These are phyloP conservation scores for Ananas comosus DNA, from an alignment of 176 grass and related monocot species.

Conservation along the genomic window DNA sequence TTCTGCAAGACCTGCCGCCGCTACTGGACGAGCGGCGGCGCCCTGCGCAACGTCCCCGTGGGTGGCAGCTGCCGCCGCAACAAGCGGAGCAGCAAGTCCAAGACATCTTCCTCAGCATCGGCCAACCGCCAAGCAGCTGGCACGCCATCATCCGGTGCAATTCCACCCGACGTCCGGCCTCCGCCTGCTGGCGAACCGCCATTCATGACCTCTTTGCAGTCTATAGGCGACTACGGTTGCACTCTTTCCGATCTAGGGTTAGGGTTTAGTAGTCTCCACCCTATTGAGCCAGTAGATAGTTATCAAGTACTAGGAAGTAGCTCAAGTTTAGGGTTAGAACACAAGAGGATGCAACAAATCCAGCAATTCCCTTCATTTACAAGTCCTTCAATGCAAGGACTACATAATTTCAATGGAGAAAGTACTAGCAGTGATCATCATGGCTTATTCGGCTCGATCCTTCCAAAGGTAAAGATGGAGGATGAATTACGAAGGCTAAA, in stretches of 20 bases:
- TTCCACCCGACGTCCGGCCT: slow-evolving; percentile 12
- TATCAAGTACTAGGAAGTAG: slow-evolving; percentile 43
- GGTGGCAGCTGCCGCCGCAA: slow-evolving; percentile 88
- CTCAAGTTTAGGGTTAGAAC: slow-evolving; percentile 46
- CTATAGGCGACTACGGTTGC: slow-evolving; percentile 31
- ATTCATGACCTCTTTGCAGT: slow-evolving; percentile 57
- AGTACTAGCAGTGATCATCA: neutral
- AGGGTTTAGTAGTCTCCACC: slow-evolving; percentile 53
- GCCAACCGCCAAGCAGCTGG: slow-evolving; percentile 24
- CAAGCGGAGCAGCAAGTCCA: slow-evolving; percentile 82
- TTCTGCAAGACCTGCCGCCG: slow-evolving; percentile 98
- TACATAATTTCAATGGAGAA: slow-evolving; percentile 49
- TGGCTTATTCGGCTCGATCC: slow-evolving; percentile 12
- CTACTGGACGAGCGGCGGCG: slow-evolving; percentile 84
- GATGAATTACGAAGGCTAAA: slow-evolving; percentile 26
- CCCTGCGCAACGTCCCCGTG: slow-evolving; percentile 76
- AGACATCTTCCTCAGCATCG: slow-evolving; percentile 42
- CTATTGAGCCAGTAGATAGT: slow-evolving; percentile 35
- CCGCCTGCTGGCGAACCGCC: slow-evolving; percentile 34
- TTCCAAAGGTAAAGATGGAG: slow-evolving; percentile 80
- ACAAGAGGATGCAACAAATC: slow-evolving; percentile 61
- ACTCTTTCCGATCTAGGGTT: slow-evolving; percentile 40
- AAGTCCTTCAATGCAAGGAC: slow-evolving; percentile 30
- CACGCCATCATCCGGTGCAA: slow-evolving; percentile 7
- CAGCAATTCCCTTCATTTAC: slow-evolving; percentile 66